phyloP scores from a whole-genome alignment of 2,329 filamentous ascomycete genomes.

The Aphanocladium album region DNA sequence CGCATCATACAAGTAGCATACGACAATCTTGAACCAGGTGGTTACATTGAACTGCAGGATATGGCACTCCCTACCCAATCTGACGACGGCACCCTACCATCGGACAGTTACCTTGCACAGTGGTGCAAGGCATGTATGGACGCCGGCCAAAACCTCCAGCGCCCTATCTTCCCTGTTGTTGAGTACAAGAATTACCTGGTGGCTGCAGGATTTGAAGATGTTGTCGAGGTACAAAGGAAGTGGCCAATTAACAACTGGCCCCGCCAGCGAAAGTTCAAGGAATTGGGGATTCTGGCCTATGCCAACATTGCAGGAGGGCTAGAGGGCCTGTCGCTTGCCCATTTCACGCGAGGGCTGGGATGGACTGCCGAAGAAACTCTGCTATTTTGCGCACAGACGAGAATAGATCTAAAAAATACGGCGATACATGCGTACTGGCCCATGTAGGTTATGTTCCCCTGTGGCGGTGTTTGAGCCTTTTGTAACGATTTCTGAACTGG shows the following conservation, averaged over 20 bases:
- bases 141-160: constrained; percentile 25
- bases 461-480: too few species aligned
- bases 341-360: constrained; percentile 33
- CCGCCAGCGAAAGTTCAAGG: not conserved
- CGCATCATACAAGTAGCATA: constrained; percentile 33
- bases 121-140: constrained; percentile 27
- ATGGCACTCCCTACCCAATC: constrained; percentile 33
- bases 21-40: constrained; percentile 36
- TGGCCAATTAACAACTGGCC: constrained; percentile 50
- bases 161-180: constrained; percentile 25
- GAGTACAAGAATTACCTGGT: constrained; percentile 34
- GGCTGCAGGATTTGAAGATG: constrained; percentile 49
- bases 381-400: constrained; percentile 28
- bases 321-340: constrained; percentile 31
- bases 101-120: constrained; percentile 23
- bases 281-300: constrained; percentile 22
- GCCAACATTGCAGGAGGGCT: constrained; percentile 28
- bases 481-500: too few species aligned
- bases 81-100: constrained; percentile 36
- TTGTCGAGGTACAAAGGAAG: constrained; percentile 42
- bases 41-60: constrained; percentile 40
- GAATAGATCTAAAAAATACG: constrained; percentile 29
- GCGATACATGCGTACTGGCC: constrained; percentile 34
- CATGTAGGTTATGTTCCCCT: constrained; percentile 24
- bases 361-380: constrained; percentile 30